Evolutionary conservation across 495 filamentous ascomycete genomes (phyloP).

Genomic region (Corynascus novoguineensis): DNA sequence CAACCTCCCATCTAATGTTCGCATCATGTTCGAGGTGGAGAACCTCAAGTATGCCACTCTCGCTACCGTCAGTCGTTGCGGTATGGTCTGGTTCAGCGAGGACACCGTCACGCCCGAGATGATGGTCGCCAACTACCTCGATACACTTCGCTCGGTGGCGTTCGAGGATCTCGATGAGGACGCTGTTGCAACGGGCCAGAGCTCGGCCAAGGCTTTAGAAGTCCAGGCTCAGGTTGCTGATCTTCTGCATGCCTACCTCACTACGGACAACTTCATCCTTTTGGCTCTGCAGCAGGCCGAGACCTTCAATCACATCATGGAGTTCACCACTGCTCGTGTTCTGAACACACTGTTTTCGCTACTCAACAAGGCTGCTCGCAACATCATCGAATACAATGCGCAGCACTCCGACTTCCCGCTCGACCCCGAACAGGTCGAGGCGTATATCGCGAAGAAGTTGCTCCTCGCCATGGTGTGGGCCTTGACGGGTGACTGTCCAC

Average conservation of each 20-base stretch:
- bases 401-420: constrained; percentile 93
- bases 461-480: constrained; percentile 90
- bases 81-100: constrained; percentile 99
- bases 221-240: constrained; percentile 72
- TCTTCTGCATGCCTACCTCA: constrained; percentile 68
- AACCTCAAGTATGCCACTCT: constrained; percentile 96
- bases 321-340: constrained; percentile 83
- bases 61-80: constrained; percentile 95
- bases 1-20: constrained; percentile 86
- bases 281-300: constrained; percentile 70
- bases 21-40: constrained; percentile 99
- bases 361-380: constrained; percentile 85
- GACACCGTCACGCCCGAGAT: constrained; percentile 89
- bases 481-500: constrained; percentile 88
- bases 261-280: constrained; percentile 68
- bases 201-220: constrained; percentile 66
- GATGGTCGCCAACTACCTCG: constrained; percentile 88
- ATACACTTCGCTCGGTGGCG: constrained; percentile 67
- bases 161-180: constrained; percentile 97
- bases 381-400: constrained; percentile 89
- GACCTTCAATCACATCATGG: constrained; percentile 92
- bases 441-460: constrained; percentile 86
- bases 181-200: constrained; percentile 71
- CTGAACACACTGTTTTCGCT: constrained; percentile 92
- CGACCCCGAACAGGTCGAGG: constrained; percentile 79